These are phyloP conservation scores for Pleurotus giganteus DNA, from an alignment of 768 basidiomycete species.

Conservation along the genomic window DNA sequence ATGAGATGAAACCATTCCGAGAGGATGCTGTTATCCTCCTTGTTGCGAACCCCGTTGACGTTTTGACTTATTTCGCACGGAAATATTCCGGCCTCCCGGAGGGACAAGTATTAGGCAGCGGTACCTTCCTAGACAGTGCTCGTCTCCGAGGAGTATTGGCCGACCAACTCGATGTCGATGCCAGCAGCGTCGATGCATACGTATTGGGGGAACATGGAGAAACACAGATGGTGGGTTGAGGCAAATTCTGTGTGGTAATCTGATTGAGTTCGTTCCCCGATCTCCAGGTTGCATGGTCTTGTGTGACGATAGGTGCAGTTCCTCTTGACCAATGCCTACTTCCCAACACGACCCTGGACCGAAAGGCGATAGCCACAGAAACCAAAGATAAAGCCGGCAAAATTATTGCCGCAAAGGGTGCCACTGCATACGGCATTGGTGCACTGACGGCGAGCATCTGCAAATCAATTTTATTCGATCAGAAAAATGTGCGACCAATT, in stretches of 20 bases:
- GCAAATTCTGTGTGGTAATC: not conserved
- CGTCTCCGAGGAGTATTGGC: slow-evolving; percentile 13
- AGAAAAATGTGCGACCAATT: slow-evolving; percentile 13
- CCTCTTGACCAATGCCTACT: slow-evolving; percentile 11
- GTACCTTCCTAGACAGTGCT: slow-evolving; percentile 14
- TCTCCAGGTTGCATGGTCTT: slow-evolving; percentile 15
- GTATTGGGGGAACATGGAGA: slow-evolving; percentile 16
- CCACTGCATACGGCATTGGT: slow-evolving; percentile 14
- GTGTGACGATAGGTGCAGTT: slow-evolving; percentile 11
- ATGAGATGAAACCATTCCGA: slow-evolving; percentile 12
- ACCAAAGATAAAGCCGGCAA: slow-evolving; percentile 12
- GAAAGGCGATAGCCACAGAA: not conserved
- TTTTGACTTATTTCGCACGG: slow-evolving; percentile 14
- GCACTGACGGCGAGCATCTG: slow-evolving; percentile 14
- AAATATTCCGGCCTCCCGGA: slow-evolving; percentile 11
- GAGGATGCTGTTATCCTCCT: slow-evolving; percentile 14
- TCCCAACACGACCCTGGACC: slow-evolving; percentile 7
- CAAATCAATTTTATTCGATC: slow-evolving; percentile 16
- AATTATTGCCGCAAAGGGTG: slow-evolving; percentile 16
- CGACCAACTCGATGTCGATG: slow-evolving; percentile 11
- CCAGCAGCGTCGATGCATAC: slow-evolving; percentile 11
- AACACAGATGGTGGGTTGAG: slow-evolving; percentile 12
- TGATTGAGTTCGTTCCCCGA: not conserved
- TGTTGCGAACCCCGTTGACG: slow-evolving; percentile 16
- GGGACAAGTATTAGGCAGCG: slow-evolving; percentile 13